These are phyloP conservation scores for Daedalea quercina DNA, from an alignment of 768 basidiomycete genomes.

Conservation along the genomic window DNA sequence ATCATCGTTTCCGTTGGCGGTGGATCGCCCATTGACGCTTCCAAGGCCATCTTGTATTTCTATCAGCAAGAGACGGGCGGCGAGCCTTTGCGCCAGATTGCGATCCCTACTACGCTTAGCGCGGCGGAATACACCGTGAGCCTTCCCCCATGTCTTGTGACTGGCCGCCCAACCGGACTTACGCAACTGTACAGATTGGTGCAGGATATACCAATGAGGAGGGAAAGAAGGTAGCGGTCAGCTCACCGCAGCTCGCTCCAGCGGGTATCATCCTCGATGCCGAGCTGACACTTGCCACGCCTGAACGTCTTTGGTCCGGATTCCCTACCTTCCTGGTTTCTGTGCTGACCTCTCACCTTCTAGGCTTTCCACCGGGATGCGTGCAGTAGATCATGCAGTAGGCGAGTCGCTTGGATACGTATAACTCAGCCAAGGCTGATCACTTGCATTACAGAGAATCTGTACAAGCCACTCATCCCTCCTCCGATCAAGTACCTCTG, in stretches of 20 bases:
- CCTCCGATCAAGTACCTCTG: slow-evolving; percentile 58
- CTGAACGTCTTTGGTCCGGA: slow-evolving; percentile 65
- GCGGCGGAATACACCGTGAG: slow-evolving; percentile 69
- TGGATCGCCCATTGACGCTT: slow-evolving; percentile 74
- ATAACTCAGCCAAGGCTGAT: not conserved
- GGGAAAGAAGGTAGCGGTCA: slow-evolving; percentile 57
- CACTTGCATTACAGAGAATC: slow-evolving; percentile 36
- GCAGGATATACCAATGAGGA: slow-evolving; percentile 69
- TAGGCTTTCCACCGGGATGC: slow-evolving; percentile 75
- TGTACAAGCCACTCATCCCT: slow-evolving; percentile 51
- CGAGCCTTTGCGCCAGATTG: slow-evolving; percentile 55
- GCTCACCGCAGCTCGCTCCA: slow-evolving; percentile 52
- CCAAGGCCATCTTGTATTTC: slow-evolving; percentile 65
- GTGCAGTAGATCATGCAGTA: slow-evolving; percentile 74
- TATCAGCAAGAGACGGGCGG: slow-evolving; percentile 51
- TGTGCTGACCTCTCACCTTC: slow-evolving; percentile 4
- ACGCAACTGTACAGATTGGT: not conserved
- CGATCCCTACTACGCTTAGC: slow-evolving; percentile 77
- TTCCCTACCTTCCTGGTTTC: slow-evolving; percentile 1
- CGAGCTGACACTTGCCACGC: slow-evolving; percentile 65
- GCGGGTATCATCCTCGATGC: slow-evolving; percentile 75
- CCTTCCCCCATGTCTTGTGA: not conserved
- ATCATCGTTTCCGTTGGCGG: slow-evolving; percentile 72
- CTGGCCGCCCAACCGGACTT: not conserved
- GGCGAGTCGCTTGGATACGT: slow-evolving; percentile 31